A percentile compares a stretch with the other conserved stretches of the same genome.
Conservation (phyloP, 192 early-diverging fungal genomes). For the Entomortierella lignicola region DNA sequence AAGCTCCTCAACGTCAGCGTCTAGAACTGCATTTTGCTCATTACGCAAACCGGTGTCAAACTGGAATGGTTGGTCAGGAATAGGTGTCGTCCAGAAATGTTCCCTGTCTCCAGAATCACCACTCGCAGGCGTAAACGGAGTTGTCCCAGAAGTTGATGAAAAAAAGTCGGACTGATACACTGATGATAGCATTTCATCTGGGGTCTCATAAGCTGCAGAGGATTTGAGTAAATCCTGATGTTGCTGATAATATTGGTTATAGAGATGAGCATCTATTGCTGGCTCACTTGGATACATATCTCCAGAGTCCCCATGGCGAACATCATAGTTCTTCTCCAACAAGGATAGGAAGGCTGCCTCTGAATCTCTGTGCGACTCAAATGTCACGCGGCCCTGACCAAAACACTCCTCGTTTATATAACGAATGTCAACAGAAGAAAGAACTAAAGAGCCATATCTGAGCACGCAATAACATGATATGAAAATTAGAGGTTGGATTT, state of each 20-base stretch:
- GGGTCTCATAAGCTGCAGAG: not conserved
- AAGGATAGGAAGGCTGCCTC: conserved; percentile 11
- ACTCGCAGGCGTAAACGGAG: not conserved
- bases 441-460: conserved; percentile 36
- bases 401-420: conserved; percentile 41
- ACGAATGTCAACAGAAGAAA: conserved; percentile 41
- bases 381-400: conserved; percentile 33
- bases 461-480: no score
- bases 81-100: conserved; percentile 3
- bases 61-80: conserved; percentile 3
- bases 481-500: no score
- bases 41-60: not conserved
- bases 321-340: conserved; percentile 10
- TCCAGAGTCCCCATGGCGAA: conserved; percentile 17
- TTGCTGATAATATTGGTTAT: conserved; percentile 34
- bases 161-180: not conserved
- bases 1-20: not conserved
- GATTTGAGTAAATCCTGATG: conserved; percentile 23
- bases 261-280: conserved; percentile 30
- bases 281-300: conserved; percentile 18
- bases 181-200: not conserved
- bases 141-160: not conserved
- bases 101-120: not conserved
- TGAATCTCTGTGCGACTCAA: conserved; percentile 24
- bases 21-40: not conserved